Base-by-base conservation (phyloP, 2,329 filamentous ascomycete genomes). In the Diaporthe ilicicola region DNA sequence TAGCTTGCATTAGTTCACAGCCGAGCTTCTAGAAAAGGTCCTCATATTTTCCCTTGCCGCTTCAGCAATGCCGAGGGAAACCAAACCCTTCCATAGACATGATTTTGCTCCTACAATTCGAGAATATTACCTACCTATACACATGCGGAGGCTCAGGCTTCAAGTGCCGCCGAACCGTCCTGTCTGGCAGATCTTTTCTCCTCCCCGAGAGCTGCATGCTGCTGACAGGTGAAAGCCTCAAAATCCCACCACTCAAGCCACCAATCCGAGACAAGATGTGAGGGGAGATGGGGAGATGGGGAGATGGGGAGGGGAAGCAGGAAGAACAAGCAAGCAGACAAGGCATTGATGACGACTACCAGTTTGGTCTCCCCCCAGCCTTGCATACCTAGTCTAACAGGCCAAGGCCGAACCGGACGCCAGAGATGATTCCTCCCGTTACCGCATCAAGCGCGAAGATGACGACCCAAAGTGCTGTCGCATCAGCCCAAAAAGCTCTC, bases 21-120 rank as follows among this genome's bases (percentile, higher is more conserved):
- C 53, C 29, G 66, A 59, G 66, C 66, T 68, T 68, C 66, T 68
- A 59, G 66, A 68, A 68, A 50, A 59, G 27, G 53, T 68, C 44
- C 29, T 56, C 39, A 54, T 4, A 24, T 42, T 39, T 32, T 56
- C 53, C 22, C 29, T 39, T n/a, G 15, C 7, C 3, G n/a, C n/a
- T 19, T 12, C 34, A 22, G 12, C 44, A 62, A 62, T 34, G 42
- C 59, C 22, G 19, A 17, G 42, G 17, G 56, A 6, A n/a, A 6
- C 27, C 32, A 34, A 48, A 24, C 12, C 17, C 19, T n/a, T 34
- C 24, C 29, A 48, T 19, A 17, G 42, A 3, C 7, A 34, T 19
- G 42, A 34, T 27, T 6, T 10, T 34, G 42, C 15, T 24, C 19
- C 19, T 19, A 32, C 32, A 29, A 22, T 32, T 27, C 34, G 65